Evolutionary conservation across 129 eudicot genomes (phyloP).

Genomic region (Tagetes erecta): DNA sequence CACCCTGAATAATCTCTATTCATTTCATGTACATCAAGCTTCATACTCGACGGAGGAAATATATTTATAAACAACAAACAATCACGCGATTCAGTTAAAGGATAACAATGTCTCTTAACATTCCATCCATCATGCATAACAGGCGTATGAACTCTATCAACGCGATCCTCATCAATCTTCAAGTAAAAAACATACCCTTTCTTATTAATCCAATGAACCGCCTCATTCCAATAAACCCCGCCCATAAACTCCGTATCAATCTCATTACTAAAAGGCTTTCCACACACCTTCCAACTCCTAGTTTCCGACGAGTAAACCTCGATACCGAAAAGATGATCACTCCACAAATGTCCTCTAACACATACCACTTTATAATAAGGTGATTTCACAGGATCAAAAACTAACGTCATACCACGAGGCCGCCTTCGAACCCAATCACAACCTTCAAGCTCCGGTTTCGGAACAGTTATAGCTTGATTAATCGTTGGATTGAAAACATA

Average conservation of each 20-base stretch:
- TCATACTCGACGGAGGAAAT: slow-evolving; percentile 3
- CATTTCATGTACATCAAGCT: slow-evolving; percentile 40
- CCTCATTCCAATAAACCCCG: slow-evolving; percentile 54
- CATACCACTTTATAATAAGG: slow-evolving; percentile 28
- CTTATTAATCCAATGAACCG: slow-evolving; percentile 45
- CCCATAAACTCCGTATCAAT: slow-evolving; percentile 30
- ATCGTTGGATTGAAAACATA: slow-evolving; percentile 54
- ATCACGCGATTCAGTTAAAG: slow-evolving; percentile 44
- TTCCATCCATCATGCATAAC: slow-evolving; percentile 15
- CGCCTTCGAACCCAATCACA: slow-evolving; percentile 18
- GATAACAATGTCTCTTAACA: slow-evolving; percentile 35
- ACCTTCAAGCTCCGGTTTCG: slow-evolving; percentile 1
- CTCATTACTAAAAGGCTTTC: slow-evolving; percentile 28
- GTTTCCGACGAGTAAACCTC: slow-evolving; percentile 45
- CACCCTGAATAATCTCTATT: slow-evolving; percentile 36
- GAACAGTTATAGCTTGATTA: slow-evolving; percentile 33
- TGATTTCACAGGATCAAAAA: slow-evolving; percentile 47
- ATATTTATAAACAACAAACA: slow-evolving; percentile 46
- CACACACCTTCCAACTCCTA: slow-evolving; percentile 33
- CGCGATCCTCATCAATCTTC: slow-evolving; percentile 35
- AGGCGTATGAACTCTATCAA: slow-evolving; percentile 37
- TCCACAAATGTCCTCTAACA: slow-evolving; percentile 24
- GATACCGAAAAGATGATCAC: slow-evolving; percentile 20
- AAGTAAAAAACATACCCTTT: slow-evolving; percentile 27
- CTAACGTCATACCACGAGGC: slow-evolving; percentile 40